phyloP scores from a whole-genome alignment of 352 stramenopile species.

The Phytophthora lateralis region DNA sequence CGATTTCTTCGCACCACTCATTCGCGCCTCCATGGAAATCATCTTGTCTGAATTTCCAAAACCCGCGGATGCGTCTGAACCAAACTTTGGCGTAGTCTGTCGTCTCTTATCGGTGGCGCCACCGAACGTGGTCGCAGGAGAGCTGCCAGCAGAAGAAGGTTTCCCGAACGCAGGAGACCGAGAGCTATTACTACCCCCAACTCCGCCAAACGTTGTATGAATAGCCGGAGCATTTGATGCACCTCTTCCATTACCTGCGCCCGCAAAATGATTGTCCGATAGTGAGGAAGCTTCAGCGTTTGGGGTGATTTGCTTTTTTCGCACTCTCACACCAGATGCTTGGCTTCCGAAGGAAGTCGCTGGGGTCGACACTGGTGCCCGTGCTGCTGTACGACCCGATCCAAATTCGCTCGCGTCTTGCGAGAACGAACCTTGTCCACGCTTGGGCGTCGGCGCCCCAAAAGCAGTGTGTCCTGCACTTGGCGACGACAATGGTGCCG shows the following conservation, averaged over 20 bases:
- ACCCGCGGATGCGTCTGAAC: conserved; percentile 19
- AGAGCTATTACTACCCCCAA: conserved; percentile 7
- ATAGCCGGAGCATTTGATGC: conserved; percentile 5
- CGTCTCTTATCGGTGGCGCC: conserved; percentile 22
- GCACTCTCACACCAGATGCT: conserved; percentile 18
- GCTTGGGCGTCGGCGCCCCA: conserved; percentile 18
- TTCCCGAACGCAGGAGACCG: conserved; percentile 24
- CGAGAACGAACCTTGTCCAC: conserved; percentile 13
- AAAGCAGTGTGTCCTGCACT: conserved; percentile 22
- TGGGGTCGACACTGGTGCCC: conserved; percentile 21
- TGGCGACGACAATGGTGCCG: conserved; percentile 22
- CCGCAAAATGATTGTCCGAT: conserved; percentile 38
- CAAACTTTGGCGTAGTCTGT: conserved; percentile 22
- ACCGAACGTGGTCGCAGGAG: conserved; percentile 28
- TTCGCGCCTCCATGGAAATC: conserved; percentile 35
- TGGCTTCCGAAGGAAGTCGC: conserved; percentile 41
- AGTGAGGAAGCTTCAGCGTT: conserved; percentile 4
- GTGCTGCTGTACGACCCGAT: conserved; percentile 6
- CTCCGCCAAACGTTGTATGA: conserved; percentile 37
- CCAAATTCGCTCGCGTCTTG: conserved; percentile 26
- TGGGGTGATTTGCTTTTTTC: conserved; percentile 35
- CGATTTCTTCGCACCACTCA: conserved; percentile 37
- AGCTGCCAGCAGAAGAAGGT: conserved; percentile 8
- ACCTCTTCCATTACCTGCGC: conserved; percentile 1
- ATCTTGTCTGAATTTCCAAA: conserved; percentile 24